These are phyloP conservation scores for Thalassiosira profunda DNA, from an alignment of 108 stramenopile genomes.

Conservation along the genomic window DNA sequence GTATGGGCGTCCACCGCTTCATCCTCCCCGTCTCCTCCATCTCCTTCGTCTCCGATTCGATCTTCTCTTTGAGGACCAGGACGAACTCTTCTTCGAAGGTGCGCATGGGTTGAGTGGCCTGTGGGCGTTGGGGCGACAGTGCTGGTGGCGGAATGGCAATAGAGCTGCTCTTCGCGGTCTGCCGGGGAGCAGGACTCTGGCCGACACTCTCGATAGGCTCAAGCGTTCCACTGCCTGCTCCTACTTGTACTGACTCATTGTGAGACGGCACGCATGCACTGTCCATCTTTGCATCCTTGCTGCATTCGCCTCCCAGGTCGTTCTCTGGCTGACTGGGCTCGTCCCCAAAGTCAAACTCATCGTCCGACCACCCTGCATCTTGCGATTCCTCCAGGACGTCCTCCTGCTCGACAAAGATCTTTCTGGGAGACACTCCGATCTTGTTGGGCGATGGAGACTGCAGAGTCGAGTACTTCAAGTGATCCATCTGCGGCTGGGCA, in stretches of 20 bases:
- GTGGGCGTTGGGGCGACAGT: background rate
- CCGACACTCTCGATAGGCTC: too few species aligned
- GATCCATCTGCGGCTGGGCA: background rate
- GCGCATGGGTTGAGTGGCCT: background rate
- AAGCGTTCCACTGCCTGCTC: too few species aligned
- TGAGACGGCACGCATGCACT: too few species aligned
- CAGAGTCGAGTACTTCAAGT: background rate
- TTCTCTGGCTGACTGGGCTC: constrained; percentile 8
- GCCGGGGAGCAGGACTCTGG: too few species aligned
- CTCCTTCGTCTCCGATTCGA: constrained; percentile 28
- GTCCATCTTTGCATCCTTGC: too few species aligned
- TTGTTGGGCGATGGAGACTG: too few species aligned
- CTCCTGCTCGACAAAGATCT: background rate
- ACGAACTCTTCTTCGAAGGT: constrained; percentile 38
- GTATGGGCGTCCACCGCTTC: constrained; percentile 45
- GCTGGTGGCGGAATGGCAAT: background rate
- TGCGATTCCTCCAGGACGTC: constrained; percentile 2
- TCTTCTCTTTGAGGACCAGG: constrained; percentile 31
- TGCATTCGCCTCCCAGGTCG: too few species aligned
- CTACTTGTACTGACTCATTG: too few species aligned
- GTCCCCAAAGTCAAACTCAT: constrained; percentile 41
- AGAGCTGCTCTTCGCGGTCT: background rate
- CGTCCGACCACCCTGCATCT: constrained; percentile 52
- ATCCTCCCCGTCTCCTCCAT: constrained; percentile 36
- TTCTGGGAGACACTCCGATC: background rate